Conservation (phyloP, 345 rosid species). For the Murraya koenigii region DNA sequence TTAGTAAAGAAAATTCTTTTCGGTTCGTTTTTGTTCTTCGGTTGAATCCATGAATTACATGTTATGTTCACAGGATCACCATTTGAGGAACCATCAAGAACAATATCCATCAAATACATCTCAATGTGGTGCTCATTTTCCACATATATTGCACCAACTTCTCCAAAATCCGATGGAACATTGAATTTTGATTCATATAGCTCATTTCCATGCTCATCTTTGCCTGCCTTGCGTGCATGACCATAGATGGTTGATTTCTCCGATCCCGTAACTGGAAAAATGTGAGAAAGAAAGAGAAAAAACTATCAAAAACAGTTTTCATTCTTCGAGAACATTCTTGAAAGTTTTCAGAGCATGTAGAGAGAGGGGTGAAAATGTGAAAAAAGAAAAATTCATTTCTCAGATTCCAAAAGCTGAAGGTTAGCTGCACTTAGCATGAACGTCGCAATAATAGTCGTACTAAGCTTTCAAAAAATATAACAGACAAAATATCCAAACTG, state of each 20-base stretch:
- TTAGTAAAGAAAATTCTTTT: slow-evolving; percentile 63
- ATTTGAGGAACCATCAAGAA: slow-evolving; percentile 35
- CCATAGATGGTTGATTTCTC: slow-evolving; percentile 51
- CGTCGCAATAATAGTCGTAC: too few relatives aligned
- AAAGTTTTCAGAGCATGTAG: too few relatives aligned
- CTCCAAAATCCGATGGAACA: slow-evolving; percentile 54
- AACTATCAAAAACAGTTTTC: not conserved
- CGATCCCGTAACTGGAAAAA: slow-evolving; percentile 32
- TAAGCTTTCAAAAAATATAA: too few relatives aligned
- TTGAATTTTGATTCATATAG: slow-evolving; percentile 53
- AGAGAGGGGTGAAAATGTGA: too few relatives aligned
- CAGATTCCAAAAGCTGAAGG: too few relatives aligned
- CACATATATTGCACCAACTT: slow-evolving; percentile 54
- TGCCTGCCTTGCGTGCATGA: slow-evolving; percentile 39
- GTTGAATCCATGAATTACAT: slow-evolving; percentile 65
- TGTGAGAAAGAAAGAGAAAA: not conserved
- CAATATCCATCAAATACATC: slow-evolving; percentile 49
- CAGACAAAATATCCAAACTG: too few relatives aligned
- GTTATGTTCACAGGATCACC: slow-evolving; percentile 43
- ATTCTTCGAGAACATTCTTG: too few relatives aligned
- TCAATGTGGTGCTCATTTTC: slow-evolving; percentile 77
- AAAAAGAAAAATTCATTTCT: too few relatives aligned
- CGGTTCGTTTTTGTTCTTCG: slow-evolving; percentile 40
- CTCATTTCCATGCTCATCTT: slow-evolving; percentile 22
- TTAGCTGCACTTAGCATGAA: too few relatives aligned